phyloP scores from a whole-genome alignment of 2,329 filamentous ascomycete genomes.

The Penicillium vulpinum region DNA sequence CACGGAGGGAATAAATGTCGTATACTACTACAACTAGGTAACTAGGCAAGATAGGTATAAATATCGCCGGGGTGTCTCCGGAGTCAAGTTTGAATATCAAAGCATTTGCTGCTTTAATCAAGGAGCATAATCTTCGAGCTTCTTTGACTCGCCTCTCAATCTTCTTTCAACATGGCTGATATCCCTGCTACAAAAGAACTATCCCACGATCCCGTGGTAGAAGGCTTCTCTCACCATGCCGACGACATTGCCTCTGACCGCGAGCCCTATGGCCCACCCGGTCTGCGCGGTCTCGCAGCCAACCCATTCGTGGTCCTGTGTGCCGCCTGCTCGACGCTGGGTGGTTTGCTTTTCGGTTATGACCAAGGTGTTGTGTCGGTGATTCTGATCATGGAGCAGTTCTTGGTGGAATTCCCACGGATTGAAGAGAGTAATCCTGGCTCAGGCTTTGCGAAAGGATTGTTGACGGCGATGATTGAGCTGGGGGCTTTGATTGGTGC shows the following conservation, averaged over 20 bases:
- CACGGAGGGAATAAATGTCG: background rate
- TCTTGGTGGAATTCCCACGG: constrained; percentile 48
- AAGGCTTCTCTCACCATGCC: constrained; percentile 37
- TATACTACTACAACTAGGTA: background rate
- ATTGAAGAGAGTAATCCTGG: constrained; percentile 42
- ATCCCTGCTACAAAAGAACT: constrained; percentile 18
- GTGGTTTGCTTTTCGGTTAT: constrained; percentile 54
- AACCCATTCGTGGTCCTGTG: constrained; percentile 54
- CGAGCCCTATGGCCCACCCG: constrained; percentile 38
- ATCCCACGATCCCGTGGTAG: constrained; percentile 18
- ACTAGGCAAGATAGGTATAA: background rate
- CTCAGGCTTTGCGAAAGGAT: constrained; percentile 45
- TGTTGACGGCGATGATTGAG: constrained; percentile 58
- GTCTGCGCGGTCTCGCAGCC: constrained; percentile 49
- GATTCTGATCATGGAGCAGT: constrained; percentile 55
- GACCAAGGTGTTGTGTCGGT: constrained; percentile 49
- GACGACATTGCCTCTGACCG: constrained; percentile 32
- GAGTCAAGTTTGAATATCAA: background rate
- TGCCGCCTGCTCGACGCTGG: constrained; percentile 53
- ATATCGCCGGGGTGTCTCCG: background rate
- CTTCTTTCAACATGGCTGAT: constrained; percentile 21
- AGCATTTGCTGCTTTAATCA: background rate
- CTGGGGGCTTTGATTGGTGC: constrained; percentile 52
- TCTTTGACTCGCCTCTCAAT: background rate
- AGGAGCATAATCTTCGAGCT: background rate